Percentiles rank a stretch among this genome's conserved stretches.
phyloP scores from a whole-genome alignment of 106 monocot genomes.

The Cymbidium sinense region DNA sequence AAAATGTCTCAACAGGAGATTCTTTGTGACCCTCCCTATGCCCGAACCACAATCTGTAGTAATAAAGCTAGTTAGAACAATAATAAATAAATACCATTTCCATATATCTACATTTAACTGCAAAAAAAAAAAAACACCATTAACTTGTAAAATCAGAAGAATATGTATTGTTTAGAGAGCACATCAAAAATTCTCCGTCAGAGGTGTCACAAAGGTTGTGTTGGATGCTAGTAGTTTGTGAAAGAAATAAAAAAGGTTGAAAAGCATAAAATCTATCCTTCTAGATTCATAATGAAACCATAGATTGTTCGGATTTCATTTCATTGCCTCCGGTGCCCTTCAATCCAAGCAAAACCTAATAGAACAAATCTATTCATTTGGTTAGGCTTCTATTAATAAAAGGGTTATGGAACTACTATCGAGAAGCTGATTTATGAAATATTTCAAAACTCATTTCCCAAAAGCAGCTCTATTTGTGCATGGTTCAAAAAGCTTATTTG shows the following conservation, averaged over 20 bases:
- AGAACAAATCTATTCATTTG: not conserved
- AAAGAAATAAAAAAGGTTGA: too few relatives aligned
- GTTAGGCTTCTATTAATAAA: not conserved
- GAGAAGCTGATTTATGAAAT: not conserved
- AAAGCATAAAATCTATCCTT: not conserved
- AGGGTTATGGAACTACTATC: not conserved
- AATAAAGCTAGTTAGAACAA: conserved; percentile 1
- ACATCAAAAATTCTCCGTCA: not conserved
- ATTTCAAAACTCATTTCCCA: not conserved
- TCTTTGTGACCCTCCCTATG: conserved; percentile 91
- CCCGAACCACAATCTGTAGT: conserved; percentile 94
- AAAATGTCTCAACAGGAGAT: conserved; percentile 73
- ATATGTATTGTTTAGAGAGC: not conserved
- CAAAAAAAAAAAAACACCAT: not conserved
- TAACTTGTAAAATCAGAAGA: not conserved
- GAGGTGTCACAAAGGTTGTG: not conserved
- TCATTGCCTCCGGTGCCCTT: not conserved
- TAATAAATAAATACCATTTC: not conserved
- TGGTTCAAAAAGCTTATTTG: not conserved
- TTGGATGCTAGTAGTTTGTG: not conserved
- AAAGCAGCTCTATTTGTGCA: not conserved
- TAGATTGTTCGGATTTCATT: not conserved
- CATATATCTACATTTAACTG: not conserved
- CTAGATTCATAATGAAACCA: conserved; percentile 1
- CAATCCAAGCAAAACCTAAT: not conserved